Percentiles rank a stretch among this genome's conserved stretches.
Evolutionary conservation across 208 protist genomes (phyloP).

Genomic region (Leishmania braziliensis): DNA sequence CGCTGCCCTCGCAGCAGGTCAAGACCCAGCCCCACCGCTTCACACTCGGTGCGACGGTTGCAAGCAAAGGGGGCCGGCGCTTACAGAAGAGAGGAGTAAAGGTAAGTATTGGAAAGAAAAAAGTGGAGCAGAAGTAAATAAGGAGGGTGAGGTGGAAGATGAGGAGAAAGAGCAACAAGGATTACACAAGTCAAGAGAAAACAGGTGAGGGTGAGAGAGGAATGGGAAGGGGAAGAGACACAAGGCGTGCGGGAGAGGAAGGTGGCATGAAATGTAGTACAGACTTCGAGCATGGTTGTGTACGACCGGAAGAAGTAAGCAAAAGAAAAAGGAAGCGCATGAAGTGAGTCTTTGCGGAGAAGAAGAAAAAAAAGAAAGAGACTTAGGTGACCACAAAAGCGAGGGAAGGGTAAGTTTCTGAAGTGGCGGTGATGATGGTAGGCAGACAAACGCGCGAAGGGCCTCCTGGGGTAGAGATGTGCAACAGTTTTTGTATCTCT

Average conservation of each 20-base stretch:
- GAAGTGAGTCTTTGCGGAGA: neutral
- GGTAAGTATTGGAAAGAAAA: too few species aligned
- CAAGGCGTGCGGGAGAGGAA: too few species aligned
- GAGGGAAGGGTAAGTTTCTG: neutral
- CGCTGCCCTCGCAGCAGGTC: neutral
- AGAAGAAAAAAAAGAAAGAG: neutral
- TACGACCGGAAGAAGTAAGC: too few species aligned
- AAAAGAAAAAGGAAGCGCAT: too few species aligned
- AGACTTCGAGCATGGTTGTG: too few species aligned
- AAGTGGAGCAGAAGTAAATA: too few species aligned
- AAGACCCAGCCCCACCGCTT: neutral
- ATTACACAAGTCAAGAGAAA: neutral
- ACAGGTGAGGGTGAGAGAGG: neutral
- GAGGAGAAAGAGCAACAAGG: too few species aligned
- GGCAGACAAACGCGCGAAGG: neutral
- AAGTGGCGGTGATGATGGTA: too few species aligned
- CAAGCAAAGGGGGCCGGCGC: too few species aligned
- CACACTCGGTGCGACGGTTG: neutral
- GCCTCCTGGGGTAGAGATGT: neutral
- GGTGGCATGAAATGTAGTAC: too few species aligned
- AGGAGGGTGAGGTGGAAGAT: too few species aligned
- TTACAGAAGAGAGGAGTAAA: too few species aligned
- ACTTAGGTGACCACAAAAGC: neutral
- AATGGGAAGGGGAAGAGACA: neutral
- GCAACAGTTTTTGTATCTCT: neutral